Conservation (phyloP, 345 rosid species). For the Litchi chinensis region DNA sequence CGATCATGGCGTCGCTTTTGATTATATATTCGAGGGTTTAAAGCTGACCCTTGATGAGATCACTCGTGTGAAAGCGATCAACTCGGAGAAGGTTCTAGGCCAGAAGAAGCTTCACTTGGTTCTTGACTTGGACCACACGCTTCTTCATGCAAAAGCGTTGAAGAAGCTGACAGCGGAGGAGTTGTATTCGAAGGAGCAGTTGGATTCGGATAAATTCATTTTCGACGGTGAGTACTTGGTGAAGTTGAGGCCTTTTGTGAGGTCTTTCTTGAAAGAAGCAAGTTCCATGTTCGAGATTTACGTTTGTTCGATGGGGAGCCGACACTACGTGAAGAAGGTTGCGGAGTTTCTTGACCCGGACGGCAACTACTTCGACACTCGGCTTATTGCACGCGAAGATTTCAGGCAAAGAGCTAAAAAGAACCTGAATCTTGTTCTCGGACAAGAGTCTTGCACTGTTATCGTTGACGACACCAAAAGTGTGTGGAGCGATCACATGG, state of each 20-base stretch:
- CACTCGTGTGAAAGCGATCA: neutral
- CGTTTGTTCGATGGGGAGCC: neutral
- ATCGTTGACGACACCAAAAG: constrained; percentile 22
- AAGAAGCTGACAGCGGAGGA: constrained; percentile 14
- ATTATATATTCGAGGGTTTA: constrained; percentile 14
- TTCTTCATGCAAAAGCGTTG: neutral
- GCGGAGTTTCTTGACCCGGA: constrained; percentile 20
- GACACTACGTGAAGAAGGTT: neutral
- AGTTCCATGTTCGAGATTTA: neutral
- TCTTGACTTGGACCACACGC: constrained; percentile 35
- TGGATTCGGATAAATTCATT: neutral
- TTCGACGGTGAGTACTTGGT: neutral
- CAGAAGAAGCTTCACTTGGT: constrained; percentile 24
- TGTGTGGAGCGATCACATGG: constrained; percentile 11
- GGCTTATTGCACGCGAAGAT: constrained; percentile 17
- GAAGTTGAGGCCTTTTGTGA: neutral
- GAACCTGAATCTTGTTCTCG: constrained; percentile 19
- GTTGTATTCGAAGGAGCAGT: neutral
- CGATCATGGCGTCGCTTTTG: constrained; percentile 9
- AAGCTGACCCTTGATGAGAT: constrained; percentile 17
- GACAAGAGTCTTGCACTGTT: constrained; percentile 7
- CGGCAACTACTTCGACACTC: neutral
- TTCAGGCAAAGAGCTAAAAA: neutral
- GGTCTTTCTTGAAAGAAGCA: neutral
- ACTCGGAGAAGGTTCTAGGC: neutral